Base-by-base conservation (phyloP, 345 rosid species). In the Eucalyptus marginata region DNA sequence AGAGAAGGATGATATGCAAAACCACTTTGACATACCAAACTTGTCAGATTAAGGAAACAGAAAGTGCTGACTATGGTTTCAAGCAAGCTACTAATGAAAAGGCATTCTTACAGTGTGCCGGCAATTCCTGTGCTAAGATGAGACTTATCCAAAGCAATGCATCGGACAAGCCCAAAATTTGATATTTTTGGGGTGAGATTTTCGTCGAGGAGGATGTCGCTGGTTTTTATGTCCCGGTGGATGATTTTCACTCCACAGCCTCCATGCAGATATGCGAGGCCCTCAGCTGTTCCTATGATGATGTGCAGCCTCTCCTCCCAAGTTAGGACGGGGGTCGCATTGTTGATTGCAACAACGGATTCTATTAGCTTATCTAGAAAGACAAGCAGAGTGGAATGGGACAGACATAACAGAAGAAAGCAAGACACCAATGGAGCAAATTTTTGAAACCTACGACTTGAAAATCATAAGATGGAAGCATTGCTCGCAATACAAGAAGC, bases 181-280 rank as follows among this genome's bases (percentile, higher is more conserved):
- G 97, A 96, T 76, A 97, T 95, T 89, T 97, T 97, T 12, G 98
- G 95, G 62, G 89, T 91, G 33, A 93, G 91, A 62, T 94, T 89
- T 88, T 94, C 91, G 87, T 96, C 98, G 27, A 97, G 94, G 56
- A 96, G 95, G 91, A 96, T 89, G 87, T 97, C 96, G 90, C 99
- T 95, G 13, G 96, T 92, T 91, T 97, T 96, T 68, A 97, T 96
- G 92, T 97, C 98, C 90, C 97, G 90, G 87, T 97, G 98, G 87
- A 97, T 93, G 88, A 97, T 97, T 80, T 92, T 95, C 18, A 92
- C 94, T 40, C 90, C 92, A 14, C 91, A 94, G 71, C 95, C 96
- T 89, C 92, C 93, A 59, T 97, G 99, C 49, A 97, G 96, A 86
- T 91, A 92, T 40, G 93, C 96, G 91, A 96, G 90, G 79, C 99